These are phyloP conservation scores for Exsudoporus floridanus DNA, from an alignment of 1,284 basidiomycete species.

Conservation along the genomic window DNA sequence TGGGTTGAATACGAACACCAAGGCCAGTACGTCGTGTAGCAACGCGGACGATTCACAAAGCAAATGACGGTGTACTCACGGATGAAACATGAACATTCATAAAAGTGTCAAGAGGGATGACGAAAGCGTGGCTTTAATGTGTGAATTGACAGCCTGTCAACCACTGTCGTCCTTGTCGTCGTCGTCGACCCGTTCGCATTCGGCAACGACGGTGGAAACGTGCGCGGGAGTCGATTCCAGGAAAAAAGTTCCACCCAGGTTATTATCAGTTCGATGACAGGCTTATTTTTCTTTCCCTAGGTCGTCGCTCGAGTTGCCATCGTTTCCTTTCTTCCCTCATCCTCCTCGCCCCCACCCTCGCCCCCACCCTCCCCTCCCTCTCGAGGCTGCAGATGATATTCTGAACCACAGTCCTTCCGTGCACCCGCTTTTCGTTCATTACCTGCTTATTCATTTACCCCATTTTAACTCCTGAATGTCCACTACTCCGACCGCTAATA, in stretches of 20 bases:
- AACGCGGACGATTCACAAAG: not conserved
- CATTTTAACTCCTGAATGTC: conserved; percentile 22
- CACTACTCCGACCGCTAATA: conserved; percentile 26
- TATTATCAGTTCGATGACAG: conserved; percentile 5
- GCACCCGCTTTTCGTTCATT: conserved; percentile 22
- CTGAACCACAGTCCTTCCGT: conserved; percentile 14
- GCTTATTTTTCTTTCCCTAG: conserved; percentile 3
- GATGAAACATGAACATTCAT: conserved; percentile 1
- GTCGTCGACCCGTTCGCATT: conserved; percentile 3
- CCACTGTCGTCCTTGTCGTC: not conserved
- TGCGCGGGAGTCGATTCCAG: not conserved
- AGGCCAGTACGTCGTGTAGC: conserved; percentile 1
- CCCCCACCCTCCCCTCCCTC: not conserved
- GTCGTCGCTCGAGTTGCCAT: not conserved
- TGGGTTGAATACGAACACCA: not conserved
- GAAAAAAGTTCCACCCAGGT: conserved; percentile 3
- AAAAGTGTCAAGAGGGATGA: not conserved
- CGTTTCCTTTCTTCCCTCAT: not conserved
- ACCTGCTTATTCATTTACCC: conserved; percentile 24
- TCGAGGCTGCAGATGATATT: conserved; percentile 11
- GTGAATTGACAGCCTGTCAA: conserved; percentile 15
- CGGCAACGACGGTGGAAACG: conserved; percentile 1
- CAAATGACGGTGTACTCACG: conserved; percentile 1
- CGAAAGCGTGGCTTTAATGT: conserved; percentile 12
- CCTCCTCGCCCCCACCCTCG: not conserved